Conservation (phyloP, 768 basidiomycete genomes). For the Leccinum imitatum region DNA sequence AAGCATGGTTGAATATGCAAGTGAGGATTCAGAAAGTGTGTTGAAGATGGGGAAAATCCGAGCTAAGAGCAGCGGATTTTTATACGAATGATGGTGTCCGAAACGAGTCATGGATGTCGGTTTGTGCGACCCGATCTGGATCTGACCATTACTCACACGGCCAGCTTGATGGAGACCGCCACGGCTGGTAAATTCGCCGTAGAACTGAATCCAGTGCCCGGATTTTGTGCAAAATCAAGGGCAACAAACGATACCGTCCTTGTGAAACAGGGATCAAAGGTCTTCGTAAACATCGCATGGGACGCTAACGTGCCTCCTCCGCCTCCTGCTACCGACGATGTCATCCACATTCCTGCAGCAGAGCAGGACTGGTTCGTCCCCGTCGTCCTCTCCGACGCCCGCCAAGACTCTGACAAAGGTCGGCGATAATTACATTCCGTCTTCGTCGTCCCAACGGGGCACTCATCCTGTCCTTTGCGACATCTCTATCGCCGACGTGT, state of each 20-base stretch:
- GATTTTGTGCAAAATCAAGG: constrained; percentile 69
- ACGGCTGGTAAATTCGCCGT: constrained; percentile 23
- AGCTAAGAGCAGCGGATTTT: constrained; percentile 21
- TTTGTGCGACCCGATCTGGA: neutral
- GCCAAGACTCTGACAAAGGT: constrained; percentile 73
- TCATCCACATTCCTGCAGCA: constrained; percentile 48
- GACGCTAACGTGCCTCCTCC: constrained; percentile 68
- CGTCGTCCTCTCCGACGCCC: constrained; percentile 63
- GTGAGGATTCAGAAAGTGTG: neutral
- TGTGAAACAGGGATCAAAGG: constrained; percentile 52
- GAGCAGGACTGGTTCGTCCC: constrained; percentile 61
- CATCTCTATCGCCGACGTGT: constrained; percentile 16
- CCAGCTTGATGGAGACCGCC: constrained; percentile 19
- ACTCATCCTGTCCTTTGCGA: constrained; percentile 3
- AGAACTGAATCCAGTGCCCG: constrained; percentile 56
- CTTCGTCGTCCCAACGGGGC: constrained; percentile 1
- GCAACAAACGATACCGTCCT: constrained; percentile 36
- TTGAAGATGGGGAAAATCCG: neutral
- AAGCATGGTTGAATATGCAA: constrained; percentile 8
- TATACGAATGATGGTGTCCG: constrained; percentile 22
- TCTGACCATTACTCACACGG: constrained; percentile 9
- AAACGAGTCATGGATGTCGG: neutral
- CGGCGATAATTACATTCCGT: constrained; percentile 17
- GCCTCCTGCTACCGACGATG: constrained; percentile 57
- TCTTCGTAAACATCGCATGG: constrained; percentile 78